Evolutionary conservation across 495 filamentous ascomycete genomes (phyloP), one percentile per base, ranked within the genome.

Genomic region (Hypomontagnella monticulosa): DNA sequence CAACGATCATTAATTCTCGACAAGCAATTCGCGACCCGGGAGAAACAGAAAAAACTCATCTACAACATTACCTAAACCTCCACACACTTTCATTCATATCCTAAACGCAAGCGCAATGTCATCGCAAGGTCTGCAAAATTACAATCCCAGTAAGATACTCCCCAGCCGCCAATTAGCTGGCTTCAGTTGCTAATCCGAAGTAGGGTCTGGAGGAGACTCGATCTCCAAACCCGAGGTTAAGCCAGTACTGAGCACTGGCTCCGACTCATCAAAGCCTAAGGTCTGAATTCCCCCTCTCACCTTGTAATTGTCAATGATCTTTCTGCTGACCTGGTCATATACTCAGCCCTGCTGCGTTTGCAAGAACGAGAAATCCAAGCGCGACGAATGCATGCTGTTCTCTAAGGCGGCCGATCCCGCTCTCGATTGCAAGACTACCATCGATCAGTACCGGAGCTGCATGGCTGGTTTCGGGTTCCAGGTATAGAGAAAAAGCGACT

Each of bases 361-460:
- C 86, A 97, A 94, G 72, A 85, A 92, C 43, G 95, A 99, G 77
- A 99, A 99, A 76, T 83, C 91, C 58, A 79, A 82, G 61, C 92
- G 95, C 61, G 95, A 99, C 77, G 95, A 99, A 79, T 99, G 95
- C 83, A 97, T 99, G 94, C 90, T 99, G 14, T 97, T 98, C 79
- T 93, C 90, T 56, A 92, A 86, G 63, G 81, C 86, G 63, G 84
- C 87, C 57, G 87, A 96, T 71, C 89, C 93, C 27, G 84, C 91
- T 70, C 74, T 83, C 66, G 92, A 93, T 63, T 99, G 95, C 81
- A 81, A 87, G 75, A 82, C 88, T 11, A 85, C 88, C 55, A 90
- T 99, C 64, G 87, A 93, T 11, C 85, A 88, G 69, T 99, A 99
- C 80, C 87, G 89, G 84, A 86, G 78, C 53, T 99, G 95, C 75